Evolutionary conservation across 768 basidiomycete species (phyloP).

Genomic region (Chalciporus chontae): DNA sequence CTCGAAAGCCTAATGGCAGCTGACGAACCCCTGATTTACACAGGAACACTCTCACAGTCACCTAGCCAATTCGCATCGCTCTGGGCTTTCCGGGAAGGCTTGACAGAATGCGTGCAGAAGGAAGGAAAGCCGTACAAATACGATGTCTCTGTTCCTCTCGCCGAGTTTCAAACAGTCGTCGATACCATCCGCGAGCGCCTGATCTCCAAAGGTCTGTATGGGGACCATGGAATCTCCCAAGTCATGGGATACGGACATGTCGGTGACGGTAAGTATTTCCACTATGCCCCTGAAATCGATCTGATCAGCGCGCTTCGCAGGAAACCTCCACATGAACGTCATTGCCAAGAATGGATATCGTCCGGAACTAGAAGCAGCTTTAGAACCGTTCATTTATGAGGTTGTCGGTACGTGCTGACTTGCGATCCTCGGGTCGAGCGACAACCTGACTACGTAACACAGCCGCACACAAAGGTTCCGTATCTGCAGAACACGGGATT

Average conservation of each 20-base stretch:
- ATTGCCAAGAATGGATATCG: slow-evolving; percentile 73
- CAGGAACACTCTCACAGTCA: slow-evolving; percentile 89
- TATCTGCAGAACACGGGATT: slow-evolving; percentile 96
- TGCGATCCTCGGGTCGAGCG: background rate
- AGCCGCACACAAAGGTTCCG: slow-evolving; percentile 82
- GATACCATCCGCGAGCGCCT: slow-evolving; percentile 75
- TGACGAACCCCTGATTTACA: slow-evolving; percentile 74
- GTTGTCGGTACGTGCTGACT: slow-evolving; percentile 59
- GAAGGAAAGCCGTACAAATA: slow-evolving; percentile 97
- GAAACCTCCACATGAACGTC: slow-evolving; percentile 92
- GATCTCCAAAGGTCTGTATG: slow-evolving; percentile 62
- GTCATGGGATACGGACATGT: slow-evolving; percentile 96
- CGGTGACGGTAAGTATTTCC: slow-evolving; percentile 73
- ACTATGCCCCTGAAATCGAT: background rate
- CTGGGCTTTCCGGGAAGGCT: slow-evolving; percentile 89
- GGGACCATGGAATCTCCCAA: slow-evolving; percentile 71
- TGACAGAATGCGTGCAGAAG: slow-evolving; percentile 90
- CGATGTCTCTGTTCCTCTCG: slow-evolving; percentile 86
- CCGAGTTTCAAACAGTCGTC: slow-evolving; percentile 83
- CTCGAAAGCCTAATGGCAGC: slow-evolving; percentile 75
- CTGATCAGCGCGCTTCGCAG: slow-evolving; percentile 35
- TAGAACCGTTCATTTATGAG: slow-evolving; percentile 96
- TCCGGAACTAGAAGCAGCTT: slow-evolving; percentile 75
- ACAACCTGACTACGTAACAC: slow-evolving; percentile 3
- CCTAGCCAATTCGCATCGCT: slow-evolving; percentile 85